Evolutionary conservation across 2,329 filamentous ascomycete genomes (phyloP).

Genomic region (Aspergillus persii): DNA sequence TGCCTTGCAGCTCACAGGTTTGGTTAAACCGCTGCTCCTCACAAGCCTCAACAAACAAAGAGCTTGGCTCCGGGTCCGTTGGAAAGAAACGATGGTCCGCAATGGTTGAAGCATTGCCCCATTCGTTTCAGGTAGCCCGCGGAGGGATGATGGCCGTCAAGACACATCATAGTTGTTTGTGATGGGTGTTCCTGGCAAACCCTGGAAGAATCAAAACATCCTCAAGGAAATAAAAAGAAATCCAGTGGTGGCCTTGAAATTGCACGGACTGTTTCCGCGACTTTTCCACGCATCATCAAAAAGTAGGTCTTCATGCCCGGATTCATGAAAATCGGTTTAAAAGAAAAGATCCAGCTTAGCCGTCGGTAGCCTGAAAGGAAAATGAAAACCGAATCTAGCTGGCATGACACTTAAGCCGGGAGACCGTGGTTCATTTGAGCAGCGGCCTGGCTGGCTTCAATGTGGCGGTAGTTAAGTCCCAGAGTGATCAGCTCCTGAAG

Average conservation of each 20-base stretch:
- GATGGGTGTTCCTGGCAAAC: neutral
- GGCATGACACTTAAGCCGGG: conserved; percentile 27
- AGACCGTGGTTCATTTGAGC: conserved; percentile 34
- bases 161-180: neutral
- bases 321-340: conserved; percentile 9
- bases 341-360: conserved; percentile 3
- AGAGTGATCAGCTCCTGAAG: conserved; percentile 45
- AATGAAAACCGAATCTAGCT: neutral
- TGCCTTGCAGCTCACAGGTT: neutral
- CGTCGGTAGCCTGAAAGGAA: neutral
- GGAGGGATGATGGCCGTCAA: conserved; percentile 1
- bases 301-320: conserved; percentile 7
- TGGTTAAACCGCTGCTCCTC: neutral
- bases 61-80: neutral
- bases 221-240: conserved; percentile 4
- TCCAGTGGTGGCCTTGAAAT: conserved; percentile 1
- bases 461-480: conserved; percentile 42
- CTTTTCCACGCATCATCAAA: conserved; percentile 4
- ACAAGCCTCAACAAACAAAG: neutral
- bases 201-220: neutral
- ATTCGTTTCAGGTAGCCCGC: neutral
- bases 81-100: neutral
- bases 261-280: conserved; percentile 12
- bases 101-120: neutral
- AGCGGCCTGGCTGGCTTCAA: conserved; percentile 42